Evolutionary conservation across 371 early-diverging fungal species (phyloP), one percentile per base, ranked within the genome.

Genomic region (Umbelopsis sp.): DNA sequence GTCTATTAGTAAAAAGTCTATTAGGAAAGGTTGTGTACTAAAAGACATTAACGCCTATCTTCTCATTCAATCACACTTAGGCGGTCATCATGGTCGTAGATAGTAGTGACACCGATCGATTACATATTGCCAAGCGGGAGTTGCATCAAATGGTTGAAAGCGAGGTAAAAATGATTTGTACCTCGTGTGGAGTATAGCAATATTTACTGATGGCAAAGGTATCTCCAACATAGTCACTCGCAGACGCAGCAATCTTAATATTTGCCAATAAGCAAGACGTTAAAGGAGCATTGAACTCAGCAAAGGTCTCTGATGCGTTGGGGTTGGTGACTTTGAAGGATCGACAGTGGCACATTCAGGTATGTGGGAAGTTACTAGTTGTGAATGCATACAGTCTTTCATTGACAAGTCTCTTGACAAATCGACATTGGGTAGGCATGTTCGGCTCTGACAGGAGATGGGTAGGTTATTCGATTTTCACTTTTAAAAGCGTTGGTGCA

Each of bases 41-140:
- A 12, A 29, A 29, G 29, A 29, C 4, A 44, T 9, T 45, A 2
- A 35, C 11, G 25, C 52, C 53, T 46, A 50, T 38, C 44, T 50
- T 44, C 24, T 44, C 24, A 41, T 29, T 3, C 29, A 1, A 29
- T 29, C 29, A 22, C 38, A 44, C 24, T 50, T 65, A 89, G 78
- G 92, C 92, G 2, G 89, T 91, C 8, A 90, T 92, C 67, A 87
- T 92, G 89, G 92, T 92, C 32, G 87, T 92, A 64, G 92, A 92
- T 71, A 89, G 89, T 70, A 88, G 87, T 35, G 92, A 92, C 70
- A 76, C 78, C 63, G 88, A 87, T 45, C 81, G 92, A 45, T 72
- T 92, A 45, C 83, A 86, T 68, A 75, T 91, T 45, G 85, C 89
- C 50, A 82, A 84, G 69, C 79, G 82, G 46, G 92, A 92, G 71